A percentile compares a stretch with the other conserved stretches of the same genome.
These are phyloP conservation scores for Tolypocladium album DNA, from an alignment of 2,329 filamentous ascomycete genomes.

Conservation along the genomic window DNA sequence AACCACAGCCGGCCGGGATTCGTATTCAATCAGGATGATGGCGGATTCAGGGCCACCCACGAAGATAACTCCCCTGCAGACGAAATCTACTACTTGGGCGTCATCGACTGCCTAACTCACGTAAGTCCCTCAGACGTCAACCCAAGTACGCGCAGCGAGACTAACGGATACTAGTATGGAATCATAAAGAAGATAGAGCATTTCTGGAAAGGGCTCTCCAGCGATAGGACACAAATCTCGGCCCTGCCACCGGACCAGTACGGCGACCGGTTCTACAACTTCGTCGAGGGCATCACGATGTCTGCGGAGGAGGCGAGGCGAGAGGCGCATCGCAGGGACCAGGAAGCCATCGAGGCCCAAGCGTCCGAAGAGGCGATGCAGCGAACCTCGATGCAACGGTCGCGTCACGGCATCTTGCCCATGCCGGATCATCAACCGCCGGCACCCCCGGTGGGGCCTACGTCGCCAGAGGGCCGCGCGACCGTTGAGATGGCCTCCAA, in stretches of 20 bases:
- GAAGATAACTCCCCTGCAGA: constrained; percentile 77
- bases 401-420: constrained; percentile 26
- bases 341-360: constrained; percentile 38
- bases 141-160: constrained; percentile 13
- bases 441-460: constrained; percentile 19
- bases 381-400: constrained; percentile 25
- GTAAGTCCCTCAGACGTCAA: constrained; percentile 43
- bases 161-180: constrained; percentile 57
- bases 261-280: constrained; percentile 86
- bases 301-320: constrained; percentile 72
- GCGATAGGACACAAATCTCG: constrained; percentile 79
- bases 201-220: constrained; percentile 89
- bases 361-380: constrained; percentile 23
- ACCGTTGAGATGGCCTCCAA: constrained; percentile 28
- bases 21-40: constrained; percentile 89
- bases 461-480: constrained; percentile 27
- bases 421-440: constrained; percentile 37
- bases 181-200: constrained; percentile 91
- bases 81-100: constrained; percentile 94
- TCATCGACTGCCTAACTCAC: constrained; percentile 96
- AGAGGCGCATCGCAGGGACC: constrained; percentile 49
- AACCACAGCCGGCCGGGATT: constrained; percentile 59
- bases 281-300: constrained; percentile 85
- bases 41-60: constrained; percentile 85
- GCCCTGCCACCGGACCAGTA: constrained; percentile 85